A percentile compares a stretch with the other conserved stretches of the same genome.
Conservation (phyloP, 2,329 filamentous ascomycete species). For the Trichoderma harzianum region DNA sequence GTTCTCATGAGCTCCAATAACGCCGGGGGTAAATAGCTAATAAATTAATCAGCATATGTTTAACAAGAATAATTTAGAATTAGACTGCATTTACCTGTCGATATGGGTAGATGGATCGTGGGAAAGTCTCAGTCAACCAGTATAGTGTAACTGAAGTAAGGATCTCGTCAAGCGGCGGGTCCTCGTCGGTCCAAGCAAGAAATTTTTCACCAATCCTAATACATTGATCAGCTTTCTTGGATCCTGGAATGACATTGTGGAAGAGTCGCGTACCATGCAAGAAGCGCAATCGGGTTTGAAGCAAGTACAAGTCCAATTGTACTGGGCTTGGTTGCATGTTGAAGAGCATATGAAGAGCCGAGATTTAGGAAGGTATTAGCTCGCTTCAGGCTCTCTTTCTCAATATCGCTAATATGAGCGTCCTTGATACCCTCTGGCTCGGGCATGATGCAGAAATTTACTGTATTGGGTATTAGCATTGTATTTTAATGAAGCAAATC, state of each 20-base stretch:
- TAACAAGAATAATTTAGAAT: background rate
- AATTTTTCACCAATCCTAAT: slow-evolving; percentile 13
- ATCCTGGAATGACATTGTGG: background rate
- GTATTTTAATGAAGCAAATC: background rate
- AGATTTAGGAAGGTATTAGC: background rate
- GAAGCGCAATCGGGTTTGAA: slow-evolving; percentile 1
- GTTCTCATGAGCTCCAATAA: slow-evolving; percentile 1
- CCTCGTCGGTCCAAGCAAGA: slow-evolving; percentile 8
- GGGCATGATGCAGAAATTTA: slow-evolving; percentile 15
- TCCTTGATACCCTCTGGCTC: background rate
- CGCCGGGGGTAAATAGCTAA: background rate
- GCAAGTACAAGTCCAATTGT: slow-evolving; percentile 12
- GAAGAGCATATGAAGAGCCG: slow-evolving; percentile 1
- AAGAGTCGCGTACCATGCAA: background rate
- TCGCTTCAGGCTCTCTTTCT: background rate
- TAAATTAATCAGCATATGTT: background rate
- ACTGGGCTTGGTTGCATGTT: slow-evolving; percentile 9
- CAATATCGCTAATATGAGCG: background rate
- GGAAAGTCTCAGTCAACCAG: slow-evolving; percentile 10
- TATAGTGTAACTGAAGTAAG: slow-evolving; percentile 6
- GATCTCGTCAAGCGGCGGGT: background rate
- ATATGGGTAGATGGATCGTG: slow-evolving; percentile 7
- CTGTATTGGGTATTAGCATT: background rate
- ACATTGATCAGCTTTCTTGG: background rate
- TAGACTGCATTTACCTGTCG: background rate